These are phyloP conservation scores for Tetrapisispora taiwanensis DNA, from an alignment of 805 yeast species.

Conservation along the genomic window DNA sequence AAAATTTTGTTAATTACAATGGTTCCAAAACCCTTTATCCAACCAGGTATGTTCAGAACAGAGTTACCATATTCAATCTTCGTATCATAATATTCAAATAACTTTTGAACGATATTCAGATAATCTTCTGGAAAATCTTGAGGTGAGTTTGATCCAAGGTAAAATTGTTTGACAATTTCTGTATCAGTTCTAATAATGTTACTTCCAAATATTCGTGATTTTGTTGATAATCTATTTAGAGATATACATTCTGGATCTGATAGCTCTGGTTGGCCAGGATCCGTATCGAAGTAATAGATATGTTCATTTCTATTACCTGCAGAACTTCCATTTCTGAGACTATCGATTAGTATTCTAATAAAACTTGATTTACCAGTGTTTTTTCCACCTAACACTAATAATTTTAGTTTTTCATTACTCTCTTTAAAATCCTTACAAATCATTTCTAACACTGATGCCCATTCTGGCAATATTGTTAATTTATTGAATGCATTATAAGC, in stretches of 20 bases:
- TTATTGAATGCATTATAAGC: slow-evolving; percentile 8
- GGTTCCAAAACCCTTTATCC: slow-evolving; percentile 83
- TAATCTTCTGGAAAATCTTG: slow-evolving; percentile 55
- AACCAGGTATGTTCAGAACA: slow-evolving; percentile 76
- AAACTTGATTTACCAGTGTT: slow-evolving; percentile 79
- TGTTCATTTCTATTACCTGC: slow-evolving; percentile 2
- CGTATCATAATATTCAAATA: slow-evolving; percentile 27
- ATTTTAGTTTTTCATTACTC: slow-evolving; percentile 20
- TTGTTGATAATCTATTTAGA: slow-evolving; percentile 29
- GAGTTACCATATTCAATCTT: slow-evolving; percentile 33
- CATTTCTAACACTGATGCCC: slow-evolving; percentile 18
- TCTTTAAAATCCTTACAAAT: slow-evolving; percentile 17
- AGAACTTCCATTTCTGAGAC: slow-evolving; percentile 20
- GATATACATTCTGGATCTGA: slow-evolving; percentile 66
- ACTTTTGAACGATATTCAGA: slow-evolving; percentile 31
- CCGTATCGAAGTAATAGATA: slow-evolving; percentile 54
- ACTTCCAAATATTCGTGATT: slow-evolving; percentile 13
- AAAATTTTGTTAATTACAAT: slow-evolving; percentile 47
- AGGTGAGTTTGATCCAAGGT: slow-evolving; percentile 61
- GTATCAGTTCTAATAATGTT: slow-evolving; percentile 16
- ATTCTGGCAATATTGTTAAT: slow-evolving; percentile 12
- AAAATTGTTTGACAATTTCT: slow-evolving; percentile 23
- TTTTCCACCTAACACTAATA: slow-evolving; percentile 40
- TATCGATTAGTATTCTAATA: slow-evolving; percentile 44
- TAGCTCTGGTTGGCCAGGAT: slow-evolving; percentile 83